These are phyloP conservation scores for Metschnikowia reukaufii DNA, from an alignment of 805 yeast genomes.

Conservation along the genomic window DNA sequence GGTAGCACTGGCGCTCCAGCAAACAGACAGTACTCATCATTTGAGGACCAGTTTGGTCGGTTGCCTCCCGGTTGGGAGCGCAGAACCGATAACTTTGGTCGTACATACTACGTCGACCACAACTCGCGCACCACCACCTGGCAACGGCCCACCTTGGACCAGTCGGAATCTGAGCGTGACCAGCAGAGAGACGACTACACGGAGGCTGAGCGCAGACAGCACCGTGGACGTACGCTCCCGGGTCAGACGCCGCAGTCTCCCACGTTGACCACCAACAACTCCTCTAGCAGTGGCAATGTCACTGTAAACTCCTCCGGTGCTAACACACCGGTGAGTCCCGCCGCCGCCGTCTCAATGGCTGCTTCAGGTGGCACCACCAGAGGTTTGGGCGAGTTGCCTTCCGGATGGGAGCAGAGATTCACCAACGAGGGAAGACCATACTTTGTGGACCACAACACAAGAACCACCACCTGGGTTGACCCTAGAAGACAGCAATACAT, in stretches of 20 bases:
- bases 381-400: constrained; percentile 94
- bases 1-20: constrained; percentile 13
- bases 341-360: constrained; percentile 67
- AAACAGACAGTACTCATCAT: constrained; percentile 78
- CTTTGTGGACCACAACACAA: constrained; percentile 98
- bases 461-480: constrained; percentile 99
- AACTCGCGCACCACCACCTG: constrained; percentile 98
- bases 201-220: constrained; percentile 88
- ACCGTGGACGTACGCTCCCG: constrained; percentile 86
- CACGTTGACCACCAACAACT: constrained; percentile 20
- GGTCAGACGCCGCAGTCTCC: constrained; percentile 48
- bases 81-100: constrained; percentile 94
- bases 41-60: constrained; percentile 95
- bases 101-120: constrained; percentile 98
- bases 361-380: constrained; percentile 88
- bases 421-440: constrained; percentile 98
- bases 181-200: constrained; percentile 66
- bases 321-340: constrained; percentile 57
- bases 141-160: constrained; percentile 90
- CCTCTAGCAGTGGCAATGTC: constrained; percentile 43
- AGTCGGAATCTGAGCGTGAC: constrained; percentile 68
- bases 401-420: constrained; percentile 98
- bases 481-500: constrained; percentile 99
- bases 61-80: constrained; percentile 99
- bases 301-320: constrained; percentile 46